A percentile compares a stretch with the other conserved stretches of the same genome.
Evolutionary conservation across 768 basidiomycete genomes (phyloP).

Genomic region (Hygrocybe punicea): DNA sequence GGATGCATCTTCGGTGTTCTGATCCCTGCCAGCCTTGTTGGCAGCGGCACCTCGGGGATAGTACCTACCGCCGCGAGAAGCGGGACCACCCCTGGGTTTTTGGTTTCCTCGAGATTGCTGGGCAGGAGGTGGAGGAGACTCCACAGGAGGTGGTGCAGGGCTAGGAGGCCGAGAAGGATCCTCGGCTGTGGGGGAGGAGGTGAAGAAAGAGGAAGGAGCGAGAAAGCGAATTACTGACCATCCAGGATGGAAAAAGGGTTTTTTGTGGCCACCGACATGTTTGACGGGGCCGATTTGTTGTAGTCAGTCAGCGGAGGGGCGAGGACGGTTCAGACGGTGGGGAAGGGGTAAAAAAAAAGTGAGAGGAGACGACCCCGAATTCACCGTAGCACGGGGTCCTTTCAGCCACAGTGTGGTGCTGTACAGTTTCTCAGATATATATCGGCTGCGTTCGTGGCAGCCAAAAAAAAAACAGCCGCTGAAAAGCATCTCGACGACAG

Average conservation of each 20-base stretch:
- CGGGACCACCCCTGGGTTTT: slow-evolving; percentile 54
- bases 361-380: slow-evolving; percentile 12
- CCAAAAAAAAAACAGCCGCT: slow-evolving; percentile 54
- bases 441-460: neutral
- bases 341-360: slow-evolving; percentile 3
- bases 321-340: slow-evolving; percentile 7
- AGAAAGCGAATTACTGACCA: slow-evolving; percentile 45
- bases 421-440: slow-evolving; percentile 41
- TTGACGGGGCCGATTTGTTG: slow-evolving; percentile 52
- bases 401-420: slow-evolving; percentile 45
- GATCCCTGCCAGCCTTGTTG: slow-evolving; percentile 40
- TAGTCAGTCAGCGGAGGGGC: slow-evolving; percentile 20
- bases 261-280: slow-evolving; percentile 87
- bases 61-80: slow-evolving; percentile 66
- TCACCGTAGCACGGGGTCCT: slow-evolving; percentile 41
- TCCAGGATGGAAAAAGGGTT: slow-evolving; percentile 83
- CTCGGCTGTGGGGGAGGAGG: slow-evolving; percentile 37
- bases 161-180: slow-evolving; percentile 44
- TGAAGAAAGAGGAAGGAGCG: slow-evolving; percentile 14
- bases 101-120: slow-evolving; percentile 42
- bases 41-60: slow-evolving; percentile 56
- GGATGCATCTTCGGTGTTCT: slow-evolving; percentile 35
- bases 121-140: slow-evolving; percentile 39
- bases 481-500: slow-evolving; percentile 90
- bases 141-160: slow-evolving; percentile 32